Evolutionary conservation across 2,329 filamentous ascomycete species (phyloP).

Genomic region (Annulohypoxylon truncatum): DNA sequence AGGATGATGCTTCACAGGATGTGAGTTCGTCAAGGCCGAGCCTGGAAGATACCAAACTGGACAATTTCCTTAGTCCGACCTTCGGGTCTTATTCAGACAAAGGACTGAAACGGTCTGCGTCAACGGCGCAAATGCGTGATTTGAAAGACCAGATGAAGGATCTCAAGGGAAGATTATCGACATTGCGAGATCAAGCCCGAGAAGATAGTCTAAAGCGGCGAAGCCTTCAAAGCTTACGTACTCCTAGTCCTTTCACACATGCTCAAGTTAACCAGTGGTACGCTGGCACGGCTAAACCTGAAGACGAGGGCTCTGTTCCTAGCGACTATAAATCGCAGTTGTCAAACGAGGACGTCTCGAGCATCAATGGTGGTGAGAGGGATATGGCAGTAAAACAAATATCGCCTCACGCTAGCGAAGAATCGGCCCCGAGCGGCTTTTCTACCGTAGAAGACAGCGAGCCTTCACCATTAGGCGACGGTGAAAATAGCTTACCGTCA

Average conservation of each 20-base stretch:
- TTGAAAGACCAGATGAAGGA: conserved; percentile 88
- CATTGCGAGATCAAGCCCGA: conserved; percentile 79
- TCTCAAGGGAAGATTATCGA: conserved; percentile 86
- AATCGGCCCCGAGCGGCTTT: conserved; percentile 46
- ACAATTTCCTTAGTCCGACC: conserved; percentile 59
- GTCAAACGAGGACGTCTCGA: conserved; percentile 29
- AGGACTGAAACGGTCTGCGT: conserved; percentile 72
- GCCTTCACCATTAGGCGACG: conserved; percentile 40
- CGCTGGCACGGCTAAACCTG: conserved; percentile 48
- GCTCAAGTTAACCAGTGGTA: conserved; percentile 69
- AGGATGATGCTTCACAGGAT: conserved; percentile 59
- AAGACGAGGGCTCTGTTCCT: conserved; percentile 36
- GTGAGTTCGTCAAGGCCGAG: conserved; percentile 40
- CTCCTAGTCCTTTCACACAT: conserved; percentile 82
- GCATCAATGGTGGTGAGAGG: conserved; percentile 38
- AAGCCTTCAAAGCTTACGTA: conserved; percentile 80
- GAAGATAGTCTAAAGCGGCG: conserved; percentile 82
- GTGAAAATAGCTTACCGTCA: conserved; percentile 22
- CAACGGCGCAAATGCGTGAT: conserved; percentile 77
- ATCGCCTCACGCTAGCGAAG: conserved; percentile 41
- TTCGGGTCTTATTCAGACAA: conserved; percentile 58
- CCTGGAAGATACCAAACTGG: conserved; percentile 50
- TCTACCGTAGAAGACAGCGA: conserved; percentile 45
- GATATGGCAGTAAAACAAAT: conserved; percentile 16
- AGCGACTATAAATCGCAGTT: conserved; percentile 26